phyloP scores from a whole-genome alignment of 2,329 filamentous ascomycete genomes.

The Pezicula rhizophila region DNA sequence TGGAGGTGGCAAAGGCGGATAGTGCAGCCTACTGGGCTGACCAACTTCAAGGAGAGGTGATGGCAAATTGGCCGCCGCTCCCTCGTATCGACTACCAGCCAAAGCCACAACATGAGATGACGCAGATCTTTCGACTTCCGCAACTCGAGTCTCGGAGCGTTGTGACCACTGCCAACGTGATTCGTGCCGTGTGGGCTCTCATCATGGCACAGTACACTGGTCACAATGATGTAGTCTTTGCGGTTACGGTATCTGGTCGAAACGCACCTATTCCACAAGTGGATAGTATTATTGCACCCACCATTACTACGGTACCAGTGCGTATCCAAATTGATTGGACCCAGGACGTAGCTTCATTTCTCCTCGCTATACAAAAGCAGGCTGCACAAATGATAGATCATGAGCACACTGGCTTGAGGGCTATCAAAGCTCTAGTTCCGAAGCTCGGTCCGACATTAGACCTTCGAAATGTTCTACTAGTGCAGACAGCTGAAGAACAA shows the following conservation, averaged over 20 bases:
- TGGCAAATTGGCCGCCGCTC: conserved; percentile 5
- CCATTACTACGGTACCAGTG: conserved; percentile 1
- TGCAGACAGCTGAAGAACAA: conserved; percentile 1
- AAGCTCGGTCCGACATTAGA: conserved; percentile 1
- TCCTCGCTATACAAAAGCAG: background rate
- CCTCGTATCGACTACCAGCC: conserved; percentile 6
- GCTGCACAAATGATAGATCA: conserved; percentile 2
- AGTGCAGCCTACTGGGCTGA: conserved; percentile 7
- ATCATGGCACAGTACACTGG: conserved; percentile 1
- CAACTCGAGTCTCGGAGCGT: background rate
- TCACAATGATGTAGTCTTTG: conserved; percentile 1
- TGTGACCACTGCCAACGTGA: background rate
- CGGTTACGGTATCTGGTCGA: conserved; percentile 1
- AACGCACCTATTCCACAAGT: conserved; percentile 1
- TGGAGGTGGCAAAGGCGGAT: conserved; percentile 7
- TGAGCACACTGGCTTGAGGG: background rate
- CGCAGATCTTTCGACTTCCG: background rate
- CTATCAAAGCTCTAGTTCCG: conserved; percentile 1
- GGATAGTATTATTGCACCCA: background rate
- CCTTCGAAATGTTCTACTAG: conserved; percentile 1
- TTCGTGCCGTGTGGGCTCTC: conserved; percentile 1
- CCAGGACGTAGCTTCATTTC: background rate
- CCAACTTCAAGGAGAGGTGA: conserved; percentile 1
- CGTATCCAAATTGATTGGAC: conserved; percentile 1
- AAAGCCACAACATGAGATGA: conserved; percentile 3